Base-by-base conservation (phyloP, 352 stramenopile genomes). In the Phytophthora uliginosa region DNA sequence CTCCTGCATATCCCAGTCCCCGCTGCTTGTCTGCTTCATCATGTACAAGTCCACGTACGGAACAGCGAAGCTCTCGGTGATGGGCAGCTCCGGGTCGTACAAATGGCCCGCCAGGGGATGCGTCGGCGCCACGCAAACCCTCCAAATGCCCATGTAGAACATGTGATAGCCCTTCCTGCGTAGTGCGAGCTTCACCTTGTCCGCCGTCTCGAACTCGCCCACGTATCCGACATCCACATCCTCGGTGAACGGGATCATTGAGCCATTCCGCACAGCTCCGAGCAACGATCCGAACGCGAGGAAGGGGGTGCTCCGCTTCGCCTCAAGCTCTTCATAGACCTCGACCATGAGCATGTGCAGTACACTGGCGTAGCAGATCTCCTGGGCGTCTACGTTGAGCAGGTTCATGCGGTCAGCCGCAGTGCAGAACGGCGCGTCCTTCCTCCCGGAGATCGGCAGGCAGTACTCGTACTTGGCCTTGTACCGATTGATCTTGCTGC, bases 111-210 rank as follows among this genome's bases (percentile, higher is more conserved):
- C 76, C 36, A 45, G 36, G 15, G 36, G 36, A 18, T 45, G 36
- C 36, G 36, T 45, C 13, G 36, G 36, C 13, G 71, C 67, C 12
- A 82, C 62, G 34, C 75, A 82, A 2, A 82, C 71, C 22, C 75
- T 67, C 67, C 61, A 77, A 51, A 82, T 77, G 22, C 45, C 63
- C 45, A 65, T 33, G 10, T 58, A 28, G 58, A 79, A 85, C 54
- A 88, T 66, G 50, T 85, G 72, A 60, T 88, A 88, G 13, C 81
- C 81, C 56, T 81, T 82, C n/a, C 15, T 38, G 51, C 60, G 68
- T 79, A 71, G 52, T 13, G 34, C 22, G 54, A n/a, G 52, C 36
- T 45, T 45, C 2, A 45, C 36, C 36, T 45, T 45, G 36, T 45
- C 36, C 12, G 17, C 36, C 13, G 36, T 17, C 36, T 66, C 59